Evolutionary conservation across 176 grass and related monocot species (phyloP), one percentile per base, ranked within the genome.

Genomic region (Aegilops longissima): DNA sequence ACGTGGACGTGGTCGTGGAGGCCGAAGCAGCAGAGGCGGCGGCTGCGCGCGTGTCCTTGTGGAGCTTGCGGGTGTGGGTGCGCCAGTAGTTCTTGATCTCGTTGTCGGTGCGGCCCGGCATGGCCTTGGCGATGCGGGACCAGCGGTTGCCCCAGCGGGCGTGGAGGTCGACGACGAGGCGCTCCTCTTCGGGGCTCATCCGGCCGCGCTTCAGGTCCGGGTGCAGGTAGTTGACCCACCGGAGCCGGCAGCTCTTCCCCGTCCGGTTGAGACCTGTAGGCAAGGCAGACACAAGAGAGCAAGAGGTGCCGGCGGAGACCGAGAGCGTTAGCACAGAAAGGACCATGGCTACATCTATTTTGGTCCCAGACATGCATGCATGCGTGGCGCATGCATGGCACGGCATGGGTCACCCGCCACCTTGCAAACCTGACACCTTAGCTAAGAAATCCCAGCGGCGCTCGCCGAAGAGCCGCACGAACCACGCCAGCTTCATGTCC

Each of bases 31-130:
- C 38, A 0, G 80, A 25, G 23, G 2, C 11, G 2, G 77, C 39
- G 23, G 56, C 14, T 70, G 72, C 47, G 27, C 73, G 45, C 11
- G 11, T 14, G 7, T 52, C 64, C 44, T 85, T 94, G 29, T 87
- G 66, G 51, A 91, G 78, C 71, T 92, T 94, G 42, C 89, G 86
- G 56, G 78, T 85, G 68, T 92, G 84, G 6, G 92, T 91, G 39
- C 92, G 90, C 92, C 92, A 94, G 70, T 91, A 94, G 76, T 94
- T 94, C 89, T 94, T 94, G 81, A 94, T 94, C 80, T 94, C 92
- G 51, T 94, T 94, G 76, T 94, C 92, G 3, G 92, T 94, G 82
- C 92, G 92, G 0, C 92, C 92, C 0, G 92, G 92, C 18, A 94
- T 79, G 10, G 81, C 63, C 58, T 85, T 83, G 12, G 93, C 93